Percentiles rank a stretch among this genome's conserved stretches.
Conservation (phyloP, 108 stramenopile genomes). For the Fragilariopsis cylindrus region DNA sequence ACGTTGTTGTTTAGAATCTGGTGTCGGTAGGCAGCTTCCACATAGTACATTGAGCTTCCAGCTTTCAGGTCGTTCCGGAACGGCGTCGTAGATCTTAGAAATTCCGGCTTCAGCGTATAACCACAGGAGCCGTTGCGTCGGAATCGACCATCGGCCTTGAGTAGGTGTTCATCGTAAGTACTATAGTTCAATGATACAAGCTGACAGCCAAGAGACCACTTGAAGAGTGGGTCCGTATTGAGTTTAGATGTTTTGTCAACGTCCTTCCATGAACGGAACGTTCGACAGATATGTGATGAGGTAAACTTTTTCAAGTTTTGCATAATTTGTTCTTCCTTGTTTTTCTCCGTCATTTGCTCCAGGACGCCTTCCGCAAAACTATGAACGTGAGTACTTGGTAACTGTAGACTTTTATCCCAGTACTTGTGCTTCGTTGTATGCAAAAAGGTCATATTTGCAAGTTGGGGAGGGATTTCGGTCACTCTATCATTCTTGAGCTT, state of each 20-base stretch:
- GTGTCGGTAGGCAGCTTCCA: constrained; percentile 72
- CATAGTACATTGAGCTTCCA: constrained; percentile 70
- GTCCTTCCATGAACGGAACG: constrained; percentile 72
- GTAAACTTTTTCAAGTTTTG: constrained; percentile 59
- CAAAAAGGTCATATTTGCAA: constrained; percentile 61
- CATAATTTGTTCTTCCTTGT: constrained; percentile 36
- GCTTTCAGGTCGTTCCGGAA: constrained; percentile 35
- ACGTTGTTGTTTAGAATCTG: constrained; percentile 12
- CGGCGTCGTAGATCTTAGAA: constrained; percentile 43
- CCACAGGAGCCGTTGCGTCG: constrained; percentile 90
- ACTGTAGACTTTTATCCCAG: constrained; percentile 68
- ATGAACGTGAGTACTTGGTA: constrained; percentile 63
- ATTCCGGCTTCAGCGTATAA: constrained; percentile 92
- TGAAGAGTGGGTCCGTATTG: constrained; percentile 86
- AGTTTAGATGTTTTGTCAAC: constrained; percentile 41
- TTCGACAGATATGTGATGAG: constrained; percentile 69
- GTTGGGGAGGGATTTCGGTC: constrained; percentile 47
- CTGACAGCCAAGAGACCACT: constrained; percentile 92
- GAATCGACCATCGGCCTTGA: constrained; percentile 91
- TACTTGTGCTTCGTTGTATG: constrained; percentile 53
- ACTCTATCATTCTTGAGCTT: constrained; percentile 56
- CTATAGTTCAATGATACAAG: constrained; percentile 90
- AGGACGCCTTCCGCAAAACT: constrained; percentile 57
- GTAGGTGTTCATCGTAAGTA: constrained; percentile 72
- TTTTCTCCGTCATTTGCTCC: constrained; percentile 35